These are phyloP conservation scores for Tillandsia fasciculata DNA, from an alignment of 176 grass and related monocot species.

Conservation along the genomic window DNA sequence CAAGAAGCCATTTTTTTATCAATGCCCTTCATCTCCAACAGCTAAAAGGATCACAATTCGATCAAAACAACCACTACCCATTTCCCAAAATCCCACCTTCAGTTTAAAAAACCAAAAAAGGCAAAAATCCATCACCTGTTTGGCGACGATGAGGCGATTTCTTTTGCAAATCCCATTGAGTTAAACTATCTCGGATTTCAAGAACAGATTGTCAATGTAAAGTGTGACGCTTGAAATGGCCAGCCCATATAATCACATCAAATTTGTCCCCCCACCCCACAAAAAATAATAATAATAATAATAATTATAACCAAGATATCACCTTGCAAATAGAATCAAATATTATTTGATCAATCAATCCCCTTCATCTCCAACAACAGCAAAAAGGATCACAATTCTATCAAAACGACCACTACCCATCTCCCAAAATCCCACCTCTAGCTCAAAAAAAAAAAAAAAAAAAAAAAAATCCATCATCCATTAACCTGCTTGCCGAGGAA, in stretches of 20 bases:
- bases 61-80: constrained; percentile 1
- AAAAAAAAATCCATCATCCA: not conserved
- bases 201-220: too few relatives aligned
- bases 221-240: too few relatives aligned
- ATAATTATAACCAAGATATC: not conserved
- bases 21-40: not conserved
- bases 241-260: not conserved
- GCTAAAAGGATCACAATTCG: not conserved
- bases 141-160: too few relatives aligned
- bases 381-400: not conserved
- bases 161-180: too few relatives aligned
- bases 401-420: not conserved
- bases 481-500: constrained; percentile 91
- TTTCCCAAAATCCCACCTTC: not conserved
- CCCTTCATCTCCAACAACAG: not conserved
- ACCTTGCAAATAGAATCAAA: not conserved
- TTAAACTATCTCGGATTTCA: too few relatives aligned
- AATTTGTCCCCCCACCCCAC: not conserved
- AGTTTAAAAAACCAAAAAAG: not conserved
- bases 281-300: not conserved
- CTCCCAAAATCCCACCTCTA: constrained; percentile 5
- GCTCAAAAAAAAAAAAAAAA: not conserved
- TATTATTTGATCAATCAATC: too few relatives aligned
- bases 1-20: not conserved
- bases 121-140: not conserved